Evolutionary conservation across 352 stramenopile species (phyloP).

Genomic region (Thalassiosira hispida): DNA sequence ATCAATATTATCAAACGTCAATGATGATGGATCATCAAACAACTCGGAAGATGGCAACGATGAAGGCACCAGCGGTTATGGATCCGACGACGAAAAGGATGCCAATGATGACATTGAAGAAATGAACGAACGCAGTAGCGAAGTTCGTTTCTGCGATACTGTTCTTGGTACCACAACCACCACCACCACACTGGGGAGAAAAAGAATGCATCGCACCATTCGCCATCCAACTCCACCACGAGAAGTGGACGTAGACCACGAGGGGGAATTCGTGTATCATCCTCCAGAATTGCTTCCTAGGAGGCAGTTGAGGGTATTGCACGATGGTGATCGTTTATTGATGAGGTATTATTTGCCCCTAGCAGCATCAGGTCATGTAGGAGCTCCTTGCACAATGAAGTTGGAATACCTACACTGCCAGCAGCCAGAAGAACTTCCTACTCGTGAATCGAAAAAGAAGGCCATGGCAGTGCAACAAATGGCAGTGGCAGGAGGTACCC

Average conservation of each 20-base stretch:
- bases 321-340: slow-evolving; percentile 58
- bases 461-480: not conserved
- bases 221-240: slow-evolving; percentile 2
- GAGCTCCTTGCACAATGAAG: slow-evolving; percentile 16
- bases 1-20: not conserved
- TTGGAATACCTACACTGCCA: slow-evolving; percentile 33
- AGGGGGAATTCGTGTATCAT: slow-evolving; percentile 33
- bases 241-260: slow-evolving; percentile 38
- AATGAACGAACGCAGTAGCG: not conserved
- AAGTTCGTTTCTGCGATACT: slow-evolving; percentile 18
- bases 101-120: slow-evolving; percentile 28
- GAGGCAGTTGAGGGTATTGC: slow-evolving; percentile 56
- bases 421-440: not conserved
- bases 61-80: slow-evolving; percentile 30
- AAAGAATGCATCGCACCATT: too few relatives aligned
- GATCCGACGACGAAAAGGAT: slow-evolving; percentile 49
- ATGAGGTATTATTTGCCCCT: slow-evolving; percentile 18
- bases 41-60: too few relatives aligned
- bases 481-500: not conserved
- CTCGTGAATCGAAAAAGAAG: not conserved
- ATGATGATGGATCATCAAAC: too few relatives aligned
- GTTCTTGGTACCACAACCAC: not conserved
- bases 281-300: slow-evolving; percentile 38
- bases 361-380: not conserved
- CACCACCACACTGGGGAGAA: too few relatives aligned